phyloP scores from a whole-genome alignment of 2,329 filamentous ascomycete genomes.

The Dothistroma pini region DNA sequence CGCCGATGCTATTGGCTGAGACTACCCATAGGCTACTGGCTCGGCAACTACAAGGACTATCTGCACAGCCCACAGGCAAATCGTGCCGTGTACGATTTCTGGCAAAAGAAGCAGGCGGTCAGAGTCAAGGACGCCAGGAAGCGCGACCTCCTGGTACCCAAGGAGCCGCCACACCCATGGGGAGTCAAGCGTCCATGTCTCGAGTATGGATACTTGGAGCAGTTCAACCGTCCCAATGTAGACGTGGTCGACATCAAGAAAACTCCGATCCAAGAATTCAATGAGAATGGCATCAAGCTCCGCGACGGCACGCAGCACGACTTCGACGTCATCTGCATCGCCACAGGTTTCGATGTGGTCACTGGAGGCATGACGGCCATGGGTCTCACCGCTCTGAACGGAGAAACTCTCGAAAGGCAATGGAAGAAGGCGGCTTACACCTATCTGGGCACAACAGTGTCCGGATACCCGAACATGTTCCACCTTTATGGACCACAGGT shows the following conservation, averaged over 20 bases:
- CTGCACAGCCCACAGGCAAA: conserved; percentile 18
- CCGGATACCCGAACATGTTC: conserved; percentile 33
- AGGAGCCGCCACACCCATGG: conserved; percentile 46
- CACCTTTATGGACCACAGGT: too few relatives aligned
- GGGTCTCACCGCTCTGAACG: conserved; percentile 39
- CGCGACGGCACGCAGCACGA: conserved; percentile 30
- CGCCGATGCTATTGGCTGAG: background rate
- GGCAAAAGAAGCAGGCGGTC: conserved; percentile 50
- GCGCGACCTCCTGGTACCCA: conserved; percentile 51
- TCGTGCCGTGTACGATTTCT: conserved; percentile 49
- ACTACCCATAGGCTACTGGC: conserved; percentile 11
- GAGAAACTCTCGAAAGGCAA: conserved; percentile 32
- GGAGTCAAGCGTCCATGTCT: conserved; percentile 44
- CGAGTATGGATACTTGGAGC: conserved; percentile 48
- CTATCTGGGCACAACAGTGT: conserved; percentile 43
- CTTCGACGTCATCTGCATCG: conserved; percentile 44
- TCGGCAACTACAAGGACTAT: conserved; percentile 18
- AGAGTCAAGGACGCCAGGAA: conserved; percentile 49
- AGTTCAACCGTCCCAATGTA: conserved; percentile 41
- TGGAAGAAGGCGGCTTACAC: conserved; percentile 41
- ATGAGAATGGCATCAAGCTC: conserved; percentile 28
- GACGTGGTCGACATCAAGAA: conserved; percentile 40
- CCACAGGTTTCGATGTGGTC: conserved; percentile 45
- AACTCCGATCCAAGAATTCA: conserved; percentile 9
- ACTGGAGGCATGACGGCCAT: conserved; percentile 43